phyloP scores from a whole-genome alignment of 169 alveolate species.

The Cryptosporidium bovis region DNA sequence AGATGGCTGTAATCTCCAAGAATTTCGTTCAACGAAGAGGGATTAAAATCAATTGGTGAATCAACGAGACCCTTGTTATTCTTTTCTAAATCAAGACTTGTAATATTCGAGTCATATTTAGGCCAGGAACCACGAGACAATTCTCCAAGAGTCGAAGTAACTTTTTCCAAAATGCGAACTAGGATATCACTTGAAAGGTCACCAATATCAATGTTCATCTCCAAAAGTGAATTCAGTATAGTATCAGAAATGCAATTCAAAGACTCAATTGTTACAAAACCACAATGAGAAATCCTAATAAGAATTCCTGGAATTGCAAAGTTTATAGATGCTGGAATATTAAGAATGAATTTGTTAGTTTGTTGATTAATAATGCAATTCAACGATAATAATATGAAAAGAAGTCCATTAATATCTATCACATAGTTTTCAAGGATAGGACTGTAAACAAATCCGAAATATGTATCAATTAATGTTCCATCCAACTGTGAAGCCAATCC shows the following conservation, averaged over 20 bases:
- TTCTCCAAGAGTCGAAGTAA: background rate
- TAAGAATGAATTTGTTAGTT: background rate
- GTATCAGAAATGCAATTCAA: background rate
- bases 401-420: background rate
- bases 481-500: constrained; percentile 19
- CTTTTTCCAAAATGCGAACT: background rate
- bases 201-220: background rate
- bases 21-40: background rate
- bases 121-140: constrained; percentile 2
- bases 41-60: background rate
- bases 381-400: constrained; percentile 1
- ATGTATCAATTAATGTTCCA: constrained; percentile 1
- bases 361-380: constrained; percentile 8
- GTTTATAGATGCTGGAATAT: constrained; percentile 37
- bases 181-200: constrained; percentile 1
- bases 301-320: constrained; percentile 1
- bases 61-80: background rate
- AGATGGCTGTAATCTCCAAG: constrained; percentile 2
- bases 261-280: background rate
- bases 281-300: background rate
- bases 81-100: background rate
- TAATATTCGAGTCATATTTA: constrained; percentile 6
- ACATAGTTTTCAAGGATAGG: background rate
- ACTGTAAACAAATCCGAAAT: background rate
- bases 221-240: constrained; percentile 7